Evolutionary conservation across 148 eudicot genomes (phyloP).

Genomic region (Chenopodium album): DNA sequence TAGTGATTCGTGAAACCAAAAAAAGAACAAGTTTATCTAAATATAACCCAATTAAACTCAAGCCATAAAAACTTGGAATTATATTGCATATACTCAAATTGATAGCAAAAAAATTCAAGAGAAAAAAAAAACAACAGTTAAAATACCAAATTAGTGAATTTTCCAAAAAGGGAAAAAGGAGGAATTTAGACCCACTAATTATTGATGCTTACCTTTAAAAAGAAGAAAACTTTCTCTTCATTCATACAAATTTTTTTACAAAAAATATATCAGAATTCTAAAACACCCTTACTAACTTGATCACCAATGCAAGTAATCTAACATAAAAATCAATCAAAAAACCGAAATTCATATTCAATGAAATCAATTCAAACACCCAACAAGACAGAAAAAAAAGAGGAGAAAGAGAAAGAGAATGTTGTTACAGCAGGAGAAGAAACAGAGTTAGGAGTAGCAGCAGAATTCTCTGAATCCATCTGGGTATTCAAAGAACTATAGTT

Average conservation of each 20-base stretch:
- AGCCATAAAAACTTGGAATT: neutral
- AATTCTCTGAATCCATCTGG: too few species aligned
- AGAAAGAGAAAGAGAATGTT: neutral
- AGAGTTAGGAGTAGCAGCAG: too few species aligned
- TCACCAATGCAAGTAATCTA: conserved; percentile 23
- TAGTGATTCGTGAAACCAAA: too few species aligned
- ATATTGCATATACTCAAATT: neutral
- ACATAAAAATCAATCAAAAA: conserved; percentile 7
- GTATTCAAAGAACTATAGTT: too few species aligned
- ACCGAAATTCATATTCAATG: neutral
- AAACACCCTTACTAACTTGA: neutral
- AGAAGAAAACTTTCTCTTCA: conserved; percentile 30
- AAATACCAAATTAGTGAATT: conserved; percentile 17
- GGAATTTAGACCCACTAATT: conserved; percentile 23
- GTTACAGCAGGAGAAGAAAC: too few species aligned
- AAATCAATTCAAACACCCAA: too few species aligned
- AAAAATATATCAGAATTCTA: neutral
- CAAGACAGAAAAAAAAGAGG: neutral
- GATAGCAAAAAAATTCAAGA: neutral
- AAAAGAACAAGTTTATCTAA: neutral
- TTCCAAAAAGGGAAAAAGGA: conserved; percentile 8
- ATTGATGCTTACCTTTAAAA: conserved; percentile 31
- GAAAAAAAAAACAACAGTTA: neutral
- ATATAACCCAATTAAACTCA: neutral
- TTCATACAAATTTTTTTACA: neutral